Evolutionary conservation across 2,329 filamentous ascomycete species (phyloP).

Genomic region (Ophiocordyceps robertsii): DNA sequence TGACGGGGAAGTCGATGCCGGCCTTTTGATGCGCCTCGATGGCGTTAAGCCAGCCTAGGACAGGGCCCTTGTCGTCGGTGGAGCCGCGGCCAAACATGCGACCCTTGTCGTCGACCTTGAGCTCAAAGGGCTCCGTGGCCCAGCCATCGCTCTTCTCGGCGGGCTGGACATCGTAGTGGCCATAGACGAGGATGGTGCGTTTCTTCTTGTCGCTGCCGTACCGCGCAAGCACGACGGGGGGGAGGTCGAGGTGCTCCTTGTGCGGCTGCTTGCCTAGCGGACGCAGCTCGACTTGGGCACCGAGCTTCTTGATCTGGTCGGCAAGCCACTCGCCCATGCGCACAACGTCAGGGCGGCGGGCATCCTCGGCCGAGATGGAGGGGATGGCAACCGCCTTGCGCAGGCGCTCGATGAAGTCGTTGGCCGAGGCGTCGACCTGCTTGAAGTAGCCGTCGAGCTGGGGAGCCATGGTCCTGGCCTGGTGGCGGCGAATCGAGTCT

Average conservation of each 20-base stretch:
- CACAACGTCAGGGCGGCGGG: constrained; percentile 79
- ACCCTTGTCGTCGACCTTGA: constrained; percentile 77
- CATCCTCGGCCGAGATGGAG: constrained; percentile 85
- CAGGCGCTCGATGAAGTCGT: constrained; percentile 78
- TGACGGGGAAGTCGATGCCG: constrained; percentile 88
- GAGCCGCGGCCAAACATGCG: constrained; percentile 93
- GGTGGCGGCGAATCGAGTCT: constrained; percentile 38
- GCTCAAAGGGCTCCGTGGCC: constrained; percentile 85
- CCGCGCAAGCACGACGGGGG: constrained; percentile 80
- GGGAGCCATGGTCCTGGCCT: constrained; percentile 70
- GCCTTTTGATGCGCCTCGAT: constrained; percentile 97
- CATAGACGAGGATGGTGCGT: constrained; percentile 90
- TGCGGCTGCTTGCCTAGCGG: constrained; percentile 84
- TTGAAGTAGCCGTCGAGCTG: constrained; percentile 87
- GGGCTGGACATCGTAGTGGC: constrained; percentile 97
- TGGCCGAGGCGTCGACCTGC: constrained; percentile 70
- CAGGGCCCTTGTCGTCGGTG: constrained; percentile 96
- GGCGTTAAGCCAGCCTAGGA: constrained; percentile 93
- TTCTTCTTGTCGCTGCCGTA: constrained; percentile 90
- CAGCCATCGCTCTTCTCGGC: constrained; percentile 88
- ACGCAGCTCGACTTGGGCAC: constrained; percentile 77
- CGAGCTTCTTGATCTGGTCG: constrained; percentile 67
- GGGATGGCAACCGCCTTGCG: constrained; percentile 90
- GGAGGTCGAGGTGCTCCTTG: constrained; percentile 80
- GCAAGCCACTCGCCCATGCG: constrained; percentile 92